These are phyloP conservation scores for Penicillium carneum DNA, from an alignment of 2,329 filamentous ascomycete genomes.

Conservation along the genomic window DNA sequence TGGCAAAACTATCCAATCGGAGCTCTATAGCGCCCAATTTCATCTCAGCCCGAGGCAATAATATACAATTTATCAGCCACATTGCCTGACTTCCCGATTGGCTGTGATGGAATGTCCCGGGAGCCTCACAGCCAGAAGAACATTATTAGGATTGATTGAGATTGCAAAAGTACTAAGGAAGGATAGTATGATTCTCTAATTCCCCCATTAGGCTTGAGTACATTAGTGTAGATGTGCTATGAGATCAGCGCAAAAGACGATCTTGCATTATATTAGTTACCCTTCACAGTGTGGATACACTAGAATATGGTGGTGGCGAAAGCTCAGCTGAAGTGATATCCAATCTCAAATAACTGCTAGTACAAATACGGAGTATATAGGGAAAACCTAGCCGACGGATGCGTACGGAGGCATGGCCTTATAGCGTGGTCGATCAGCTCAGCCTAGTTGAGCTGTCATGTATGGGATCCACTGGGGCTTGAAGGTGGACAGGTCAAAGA, in stretches of 20 bases:
- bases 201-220: not conserved
- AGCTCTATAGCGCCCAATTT: constrained; percentile 3
- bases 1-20: constrained; percentile 9
- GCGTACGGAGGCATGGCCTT: not conserved
- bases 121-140: not conserved
- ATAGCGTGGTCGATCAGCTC: constrained; percentile 15
- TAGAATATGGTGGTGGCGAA: constrained; percentile 6
- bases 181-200: not conserved
- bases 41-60: constrained; percentile 16
- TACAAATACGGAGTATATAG: not conserved
- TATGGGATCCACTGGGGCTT: constrained; percentile 18
- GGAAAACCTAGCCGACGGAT: constrained; percentile 10
- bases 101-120: constrained; percentile 1
- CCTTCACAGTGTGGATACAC: not conserved
- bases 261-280: not conserved
- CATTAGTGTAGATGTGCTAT: constrained; percentile 3
- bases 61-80: constrained; percentile 3
- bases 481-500: constrained; percentile 5
- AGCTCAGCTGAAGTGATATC: constrained; percentile 2
- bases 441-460: constrained; percentile 14
- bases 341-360: not conserved
- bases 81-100: constrained; percentile 1
- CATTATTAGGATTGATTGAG: not conserved
- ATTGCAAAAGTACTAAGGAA: not conserved
- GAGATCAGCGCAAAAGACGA: not conserved